Conservation (phyloP, 1,284 basidiomycete species). For the Rhodofomes roseus region DNA sequence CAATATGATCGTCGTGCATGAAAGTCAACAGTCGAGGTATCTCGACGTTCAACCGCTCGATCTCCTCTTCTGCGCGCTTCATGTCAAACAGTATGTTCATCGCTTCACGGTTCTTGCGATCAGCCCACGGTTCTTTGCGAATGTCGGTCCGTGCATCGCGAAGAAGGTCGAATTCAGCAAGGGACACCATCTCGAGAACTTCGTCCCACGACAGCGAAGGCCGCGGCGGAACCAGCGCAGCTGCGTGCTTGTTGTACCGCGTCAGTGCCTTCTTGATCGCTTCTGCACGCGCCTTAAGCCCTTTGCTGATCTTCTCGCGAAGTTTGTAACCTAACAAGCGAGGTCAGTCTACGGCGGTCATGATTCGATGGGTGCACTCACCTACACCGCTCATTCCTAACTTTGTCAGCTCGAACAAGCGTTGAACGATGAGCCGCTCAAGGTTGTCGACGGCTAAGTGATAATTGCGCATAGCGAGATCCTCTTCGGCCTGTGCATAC, state of each 20-base stretch:
- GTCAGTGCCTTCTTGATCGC: slow-evolving; percentile 6
- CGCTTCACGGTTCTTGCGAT: background rate
- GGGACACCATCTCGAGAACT: slow-evolving; percentile 3
- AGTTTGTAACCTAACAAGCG: slow-evolving; percentile 8
- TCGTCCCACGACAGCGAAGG: background rate
- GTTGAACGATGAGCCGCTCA: slow-evolving; percentile 21
- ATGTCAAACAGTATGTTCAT: slow-evolving; percentile 9
- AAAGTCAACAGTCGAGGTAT: background rate
- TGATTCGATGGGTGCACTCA: background rate
- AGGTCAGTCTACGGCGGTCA: too few species aligned
- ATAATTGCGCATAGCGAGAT: slow-evolving; percentile 12
- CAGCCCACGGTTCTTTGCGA: slow-evolving; percentile 4
- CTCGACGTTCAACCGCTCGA: slow-evolving; percentile 9
- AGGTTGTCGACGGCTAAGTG: slow-evolving; percentile 17
- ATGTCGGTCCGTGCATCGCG: slow-evolving; percentile 6
- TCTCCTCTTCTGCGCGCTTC: too few species aligned
- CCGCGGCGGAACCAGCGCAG: slow-evolving; percentile 1
- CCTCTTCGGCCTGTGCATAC: too few species aligned
- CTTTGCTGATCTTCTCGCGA: slow-evolving; percentile 11
- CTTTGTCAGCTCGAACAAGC: slow-evolving; percentile 23
- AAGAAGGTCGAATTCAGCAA: slow-evolving; percentile 12
- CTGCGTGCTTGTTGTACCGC: slow-evolving; percentile 6
- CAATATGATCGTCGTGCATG: too few species aligned
- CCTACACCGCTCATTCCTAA: slow-evolving; percentile 18
- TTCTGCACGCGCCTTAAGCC: slow-evolving; percentile 1